Evolutionary conservation across 1,139 yeast species (phyloP).

Genomic region (Fermentozyma sake): DNA sequence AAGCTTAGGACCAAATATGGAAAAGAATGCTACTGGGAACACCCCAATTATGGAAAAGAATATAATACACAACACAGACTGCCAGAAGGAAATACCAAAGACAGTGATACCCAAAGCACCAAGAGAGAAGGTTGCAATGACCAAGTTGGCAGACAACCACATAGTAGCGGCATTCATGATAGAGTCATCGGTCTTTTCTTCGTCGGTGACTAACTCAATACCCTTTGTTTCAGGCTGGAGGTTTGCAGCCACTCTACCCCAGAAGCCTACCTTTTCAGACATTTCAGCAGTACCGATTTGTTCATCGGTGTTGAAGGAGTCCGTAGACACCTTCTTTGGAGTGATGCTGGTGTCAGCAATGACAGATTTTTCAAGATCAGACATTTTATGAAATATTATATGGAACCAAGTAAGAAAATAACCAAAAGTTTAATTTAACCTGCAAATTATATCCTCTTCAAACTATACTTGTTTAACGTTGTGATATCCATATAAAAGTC

Average conservation of each 20-base stretch:
- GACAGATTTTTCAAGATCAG: too few species aligned
- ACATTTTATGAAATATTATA: too few species aligned
- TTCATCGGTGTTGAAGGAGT: not conserved
- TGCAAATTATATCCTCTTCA: too few species aligned
- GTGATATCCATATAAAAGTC: too few species aligned
- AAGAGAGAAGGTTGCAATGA: constrained; percentile 74
- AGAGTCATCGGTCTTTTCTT: constrained; percentile 58
- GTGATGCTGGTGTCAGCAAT: too few species aligned
- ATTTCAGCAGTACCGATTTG: too few species aligned
- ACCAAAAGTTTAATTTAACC: too few species aligned
- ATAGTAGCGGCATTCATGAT: constrained; percentile 71
- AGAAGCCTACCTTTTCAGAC: constrained; percentile 9
- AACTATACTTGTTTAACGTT: too few species aligned
- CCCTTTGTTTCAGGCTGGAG: constrained; percentile 63
- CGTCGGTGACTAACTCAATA: constrained; percentile 63
- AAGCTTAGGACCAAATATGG: constrained; percentile 76
- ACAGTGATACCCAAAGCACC: constrained; percentile 73
- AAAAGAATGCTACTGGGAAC: constrained; percentile 75
- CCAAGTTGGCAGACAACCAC: constrained; percentile 94
- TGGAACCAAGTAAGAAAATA: too few species aligned
- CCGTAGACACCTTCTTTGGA: constrained; percentile 3
- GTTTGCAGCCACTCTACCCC: constrained; percentile 27
- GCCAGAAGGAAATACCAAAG: constrained; percentile 61
- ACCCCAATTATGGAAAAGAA: constrained; percentile 74
- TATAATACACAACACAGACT: constrained; percentile 55